Evolutionary conservation across 768 basidiomycete genomes (phyloP).

Genomic region (Mycena belliarum): DNA sequence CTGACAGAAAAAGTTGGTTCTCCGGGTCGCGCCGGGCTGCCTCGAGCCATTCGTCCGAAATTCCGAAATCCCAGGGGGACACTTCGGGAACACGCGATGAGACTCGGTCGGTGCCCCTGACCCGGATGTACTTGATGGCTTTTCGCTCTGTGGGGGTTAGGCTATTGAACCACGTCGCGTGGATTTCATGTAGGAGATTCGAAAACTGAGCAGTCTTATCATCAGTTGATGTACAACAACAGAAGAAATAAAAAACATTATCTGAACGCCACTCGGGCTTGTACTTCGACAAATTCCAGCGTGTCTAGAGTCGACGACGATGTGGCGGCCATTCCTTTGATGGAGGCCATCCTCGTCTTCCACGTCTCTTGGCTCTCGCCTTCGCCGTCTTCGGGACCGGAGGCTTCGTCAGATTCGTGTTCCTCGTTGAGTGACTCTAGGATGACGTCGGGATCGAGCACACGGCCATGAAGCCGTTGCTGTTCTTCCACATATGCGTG

Average conservation of each 20-base stretch:
- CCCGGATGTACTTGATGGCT: neutral
- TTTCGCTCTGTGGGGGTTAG: neutral
- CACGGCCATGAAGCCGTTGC: too few relatives aligned
- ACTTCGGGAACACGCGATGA: neutral
- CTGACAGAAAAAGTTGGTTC: too few relatives aligned
- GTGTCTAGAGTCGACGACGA: neutral
- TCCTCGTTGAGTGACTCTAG: neutral
- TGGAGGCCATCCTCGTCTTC: neutral
- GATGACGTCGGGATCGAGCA: neutral
- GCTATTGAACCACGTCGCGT: too few relatives aligned
- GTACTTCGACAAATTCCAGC: neutral
- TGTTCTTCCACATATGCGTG: neutral
- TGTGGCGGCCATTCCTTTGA: neutral
- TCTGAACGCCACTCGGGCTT: neutral
- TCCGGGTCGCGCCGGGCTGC: neutral
- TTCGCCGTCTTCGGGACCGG: neutral
- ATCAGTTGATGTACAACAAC: too few relatives aligned
- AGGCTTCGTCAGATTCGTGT: neutral
- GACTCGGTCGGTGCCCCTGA: neutral
- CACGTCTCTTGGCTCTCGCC: neutral
- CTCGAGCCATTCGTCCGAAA: neutral
- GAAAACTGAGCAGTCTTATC: too few relatives aligned
- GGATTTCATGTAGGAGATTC: neutral
- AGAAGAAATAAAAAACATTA: too few relatives aligned
- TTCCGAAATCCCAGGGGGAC: slow-evolving; percentile 1